These are phyloP conservation scores for Amborella trichopoda DNA, from an alignment of 164 flowering plant genomes.

Conservation along the genomic window DNA sequence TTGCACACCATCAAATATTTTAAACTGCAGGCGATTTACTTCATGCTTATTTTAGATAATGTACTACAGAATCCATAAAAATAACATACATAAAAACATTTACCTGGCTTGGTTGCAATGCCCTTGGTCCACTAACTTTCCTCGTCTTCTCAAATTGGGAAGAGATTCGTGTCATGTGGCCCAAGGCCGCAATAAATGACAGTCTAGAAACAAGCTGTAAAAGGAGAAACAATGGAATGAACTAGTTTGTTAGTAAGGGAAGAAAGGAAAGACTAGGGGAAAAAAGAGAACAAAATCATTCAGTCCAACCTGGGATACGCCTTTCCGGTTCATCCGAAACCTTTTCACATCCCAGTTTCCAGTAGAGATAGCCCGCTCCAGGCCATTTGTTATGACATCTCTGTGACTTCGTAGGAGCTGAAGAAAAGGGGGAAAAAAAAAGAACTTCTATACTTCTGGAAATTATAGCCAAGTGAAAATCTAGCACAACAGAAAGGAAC, in stretches of 20 bases:
- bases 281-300: slow-evolving; percentile 1
- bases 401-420: no score
- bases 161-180: slow-evolving; percentile 65
- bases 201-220: slow-evolving; percentile 65
- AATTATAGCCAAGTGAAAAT: no score
- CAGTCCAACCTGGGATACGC: slow-evolving; percentile 72
- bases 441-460: no score
- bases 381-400: slow-evolving; percentile 43
- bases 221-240: background rate
- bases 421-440: no score
- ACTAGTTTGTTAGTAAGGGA: background rate
- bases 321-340: slow-evolving; percentile 77
- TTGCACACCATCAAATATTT: background rate
- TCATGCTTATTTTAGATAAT: no score
- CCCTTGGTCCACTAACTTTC: slow-evolving; percentile 99
- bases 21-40: no score
- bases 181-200: slow-evolving; percentile 72
- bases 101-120: slow-evolving; percentile 99
- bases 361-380: slow-evolving; percentile 85
- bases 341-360: slow-evolving; percentile 82
- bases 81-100: no score
- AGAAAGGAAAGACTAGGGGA: background rate
- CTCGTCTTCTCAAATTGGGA: slow-evolving; percentile 96
- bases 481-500: no score
- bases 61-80: no score